Base-by-base conservation (phyloP, 1,284 basidiomycete species). In the Malassezia globosa region DNA sequence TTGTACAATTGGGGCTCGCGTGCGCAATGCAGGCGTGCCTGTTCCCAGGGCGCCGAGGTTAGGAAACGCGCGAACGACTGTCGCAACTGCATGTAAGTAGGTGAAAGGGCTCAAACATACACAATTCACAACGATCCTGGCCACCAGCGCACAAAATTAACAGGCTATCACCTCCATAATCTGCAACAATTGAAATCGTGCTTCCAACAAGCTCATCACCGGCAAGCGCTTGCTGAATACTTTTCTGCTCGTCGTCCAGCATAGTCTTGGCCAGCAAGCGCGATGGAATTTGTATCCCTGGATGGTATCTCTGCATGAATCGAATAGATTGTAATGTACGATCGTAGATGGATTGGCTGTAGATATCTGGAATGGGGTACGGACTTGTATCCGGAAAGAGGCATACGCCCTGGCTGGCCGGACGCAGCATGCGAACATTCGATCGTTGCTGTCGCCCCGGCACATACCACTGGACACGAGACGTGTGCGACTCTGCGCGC, bases 241-340 rank as follows among this genome's bases (percentile, higher is more conserved):
- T 23, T 10, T 11, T 16, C 18, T 47, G 44, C 16, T 41, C 50
- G 26, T 52, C 50, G 14, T 42, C 44, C 25, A 52, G 14, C 16
- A 46, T 18, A 19, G 45, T 19, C 5, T 24, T 7, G 7, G 50
- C 33, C 3, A 52, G 35, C 13, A 52, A 13, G n/a, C 37, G 44
- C 11, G 50, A 42, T 2, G 50, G 50, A 3, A 52, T 31, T 24
- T 52, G 19, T n/a, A 52, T 42, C 13, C 45, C 43, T 5, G 39
- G 34, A n/a, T 52, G 50, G 39, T 42, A 47, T 7, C 44, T 16
- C 5, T 33, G 44, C 16, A 52, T 22, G 23, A 52, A 52, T 1
- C 39, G 13, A 5, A 37, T 18, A 1, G 38, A 44, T 31, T 52
- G 42, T 10, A 47, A 6, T 1, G 50, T 45, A 7, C 42, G 43